Evolutionary conservation across 805 yeast genomes (phyloP).

Genomic region (Starmerella etchellsii): DNA sequence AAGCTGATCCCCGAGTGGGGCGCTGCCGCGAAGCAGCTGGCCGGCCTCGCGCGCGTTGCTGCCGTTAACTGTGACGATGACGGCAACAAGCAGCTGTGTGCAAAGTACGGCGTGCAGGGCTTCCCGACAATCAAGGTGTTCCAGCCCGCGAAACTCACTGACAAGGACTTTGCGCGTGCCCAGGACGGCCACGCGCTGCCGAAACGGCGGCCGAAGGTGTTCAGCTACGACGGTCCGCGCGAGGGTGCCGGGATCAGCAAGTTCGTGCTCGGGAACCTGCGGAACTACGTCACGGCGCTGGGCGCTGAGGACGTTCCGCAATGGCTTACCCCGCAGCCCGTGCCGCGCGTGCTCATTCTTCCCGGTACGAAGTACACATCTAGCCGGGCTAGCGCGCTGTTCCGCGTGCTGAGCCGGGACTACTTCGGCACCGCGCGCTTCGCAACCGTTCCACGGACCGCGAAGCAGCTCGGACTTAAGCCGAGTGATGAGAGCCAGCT

Average conservation of each 20-base stretch:
- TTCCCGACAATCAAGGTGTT: slow-evolving; percentile 76
- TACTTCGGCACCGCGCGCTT: slow-evolving; percentile 24
- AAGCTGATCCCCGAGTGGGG: slow-evolving; percentile 50
- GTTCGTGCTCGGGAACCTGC: slow-evolving; percentile 22
- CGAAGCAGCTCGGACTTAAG: slow-evolving; percentile 19
- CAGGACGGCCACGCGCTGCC: slow-evolving; percentile 17
- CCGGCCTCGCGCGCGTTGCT: slow-evolving; percentile 41
- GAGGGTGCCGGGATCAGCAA: slow-evolving; percentile 21
- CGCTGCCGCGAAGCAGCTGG: slow-evolving; percentile 49
- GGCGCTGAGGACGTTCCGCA: slow-evolving; percentile 16
- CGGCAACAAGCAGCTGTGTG: slow-evolving; percentile 56
- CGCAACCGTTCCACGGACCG: slow-evolving; percentile 22
- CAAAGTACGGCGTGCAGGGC: slow-evolving; percentile 51
- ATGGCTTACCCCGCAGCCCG: slow-evolving; percentile 21
- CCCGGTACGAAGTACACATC: slow-evolving; percentile 22
- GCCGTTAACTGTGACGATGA: slow-evolving; percentile 78
- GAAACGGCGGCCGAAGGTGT: slow-evolving; percentile 21
- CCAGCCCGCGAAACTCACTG: slow-evolving; percentile 60
- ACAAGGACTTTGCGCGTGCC: slow-evolving; percentile 20
- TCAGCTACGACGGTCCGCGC: slow-evolving; percentile 26
- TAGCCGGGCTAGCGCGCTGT: slow-evolving; percentile 22
- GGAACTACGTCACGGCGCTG: slow-evolving; percentile 24
- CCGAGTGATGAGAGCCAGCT: slow-evolving; percentile 22
- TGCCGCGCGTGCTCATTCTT: slow-evolving; percentile 24
- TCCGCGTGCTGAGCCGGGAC: slow-evolving; percentile 25